Evolutionary conservation across 108 stramenopile species (phyloP).

Genomic region (Pseudonitzschia multiseries): DNA sequence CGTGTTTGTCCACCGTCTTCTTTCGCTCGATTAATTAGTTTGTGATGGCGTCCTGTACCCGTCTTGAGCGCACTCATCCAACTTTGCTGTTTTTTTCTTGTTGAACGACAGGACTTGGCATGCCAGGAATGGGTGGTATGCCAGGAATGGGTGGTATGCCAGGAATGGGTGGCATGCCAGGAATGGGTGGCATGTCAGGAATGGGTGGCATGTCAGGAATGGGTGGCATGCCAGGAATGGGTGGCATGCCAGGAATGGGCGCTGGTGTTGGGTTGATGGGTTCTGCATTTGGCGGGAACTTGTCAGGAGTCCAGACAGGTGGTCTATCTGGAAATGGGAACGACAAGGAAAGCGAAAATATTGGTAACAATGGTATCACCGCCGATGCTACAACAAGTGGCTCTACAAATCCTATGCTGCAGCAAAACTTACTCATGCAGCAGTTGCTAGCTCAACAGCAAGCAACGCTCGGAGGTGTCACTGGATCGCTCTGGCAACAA

Average conservation of each 20-base stretch:
- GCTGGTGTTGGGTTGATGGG: conserved; percentile 23
- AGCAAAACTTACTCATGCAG: conserved; percentile 44
- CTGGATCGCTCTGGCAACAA: conserved; percentile 36
- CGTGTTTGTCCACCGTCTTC: background rate
- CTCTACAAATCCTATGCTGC: conserved; percentile 25
- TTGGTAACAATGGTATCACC: conserved; percentile 10
- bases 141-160: conserved; percentile 25
- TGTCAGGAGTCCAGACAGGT: conserved; percentile 6
- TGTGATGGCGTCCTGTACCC: background rate
- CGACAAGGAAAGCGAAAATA: conserved; percentile 21
- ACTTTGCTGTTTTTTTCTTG: background rate
- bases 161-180: conserved; percentile 32
- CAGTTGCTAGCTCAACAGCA: conserved; percentile 40
- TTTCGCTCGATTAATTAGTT: background rate
- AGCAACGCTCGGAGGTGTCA: conserved; percentile 25
- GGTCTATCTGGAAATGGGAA: conserved; percentile 18
- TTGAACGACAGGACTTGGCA: conserved; percentile 16
- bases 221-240: conserved; percentile 33
- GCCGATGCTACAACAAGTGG: conserved; percentile 13
- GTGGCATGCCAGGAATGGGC: conserved; percentile 26
- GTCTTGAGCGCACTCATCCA: background rate
- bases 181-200: conserved; percentile 21
- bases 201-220: conserved; percentile 32
- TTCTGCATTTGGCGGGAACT: conserved; percentile 19
- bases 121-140: conserved; percentile 35